Conservation (phyloP, 148 eudicot genomes). For the Polygonum maritimum region DNA sequence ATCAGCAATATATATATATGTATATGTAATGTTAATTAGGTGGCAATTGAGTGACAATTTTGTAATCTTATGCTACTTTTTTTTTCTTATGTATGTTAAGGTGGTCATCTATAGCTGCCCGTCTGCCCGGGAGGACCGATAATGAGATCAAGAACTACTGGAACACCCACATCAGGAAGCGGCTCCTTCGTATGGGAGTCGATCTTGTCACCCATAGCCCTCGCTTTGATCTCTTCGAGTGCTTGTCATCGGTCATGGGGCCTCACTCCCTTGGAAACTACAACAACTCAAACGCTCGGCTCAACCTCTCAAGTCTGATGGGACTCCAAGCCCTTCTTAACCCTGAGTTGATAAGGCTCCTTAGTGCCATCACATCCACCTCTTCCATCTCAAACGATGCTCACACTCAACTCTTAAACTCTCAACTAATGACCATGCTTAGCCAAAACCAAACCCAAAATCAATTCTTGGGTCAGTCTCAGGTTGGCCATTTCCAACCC, state of each 20-base stretch:
- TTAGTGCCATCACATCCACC: conserved; percentile 47
- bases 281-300: conserved; percentile 21
- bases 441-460: conserved; percentile 17
- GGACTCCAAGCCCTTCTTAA: conserved; percentile 48
- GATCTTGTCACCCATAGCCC: conserved; percentile 95
- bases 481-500: not conserved
- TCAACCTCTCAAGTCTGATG: conserved; percentile 48
- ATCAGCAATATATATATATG: not conserved
- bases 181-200: conserved; percentile 82
- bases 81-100: conserved; percentile 18
- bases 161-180: conserved; percentile 88
- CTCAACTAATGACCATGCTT: not conserved
- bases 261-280: conserved; percentile 8
- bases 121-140: conserved; percentile 89
- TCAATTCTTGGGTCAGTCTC: conserved; percentile 17
- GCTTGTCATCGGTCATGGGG: conserved; percentile 49
- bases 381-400: conserved; percentile 24
- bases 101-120: conserved; percentile 96
- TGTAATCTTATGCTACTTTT: conserved; percentile 5
- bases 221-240: conserved; percentile 74
- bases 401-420: conserved; percentile 10
- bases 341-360: conserved; percentile 59
- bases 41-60: not conserved
- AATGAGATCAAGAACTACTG: conserved; percentile 93
- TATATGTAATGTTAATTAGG: conserved; percentile 5